Base-by-base conservation (phyloP, 306 rosid genomes). In the Cucumis hystrix region DNA sequence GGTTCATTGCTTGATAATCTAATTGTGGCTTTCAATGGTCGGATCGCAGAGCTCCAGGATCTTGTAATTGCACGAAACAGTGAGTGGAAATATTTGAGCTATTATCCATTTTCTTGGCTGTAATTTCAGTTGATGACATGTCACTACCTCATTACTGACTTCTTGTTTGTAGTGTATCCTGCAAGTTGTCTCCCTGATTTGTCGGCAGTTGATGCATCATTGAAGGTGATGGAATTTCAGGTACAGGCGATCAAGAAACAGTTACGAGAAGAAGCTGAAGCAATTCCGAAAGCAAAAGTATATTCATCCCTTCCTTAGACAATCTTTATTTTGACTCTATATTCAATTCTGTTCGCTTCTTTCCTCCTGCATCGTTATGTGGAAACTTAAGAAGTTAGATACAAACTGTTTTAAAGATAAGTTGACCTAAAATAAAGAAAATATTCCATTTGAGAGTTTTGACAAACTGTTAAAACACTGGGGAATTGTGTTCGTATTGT, bases 1-100 rank as follows among this genome's bases (percentile, higher is more conserved):
- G 93, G 95, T 5, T 81, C 89, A 20, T 89, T 93, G 41, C 77
- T 94, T 58, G 92, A 90, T 58, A 85, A 88, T 0, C 73, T 92
- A 80, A 81, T 94, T 45, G 68, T 93, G 30, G 83, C 89, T 51
- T 90, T 94, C 86, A 94, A 90, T 13, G 64, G 79, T 80, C 95
- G 97, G 68, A 87, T 92, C 16, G 79, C 87, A 4, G 91, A 92
- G 77, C 98, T 94, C 78, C 98, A 92, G 69, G 95, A 94, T 77
- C 90, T 94, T 63, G 96, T 89, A 7, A 89, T 94, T 39, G 98
- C 93, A 0, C 90, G 98, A 78, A 94, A 92, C 88, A 92, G 96
- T 92, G 39, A 80, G 88, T 70, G 13, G 12, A 23, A 33, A 33
- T 59, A 12, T 8, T 23, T 25, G 16, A 25, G 76, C 60, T 12